Evolutionary conservation across 805 yeast genomes (phyloP).

Genomic region (Monosporozyma servazzii): DNA sequence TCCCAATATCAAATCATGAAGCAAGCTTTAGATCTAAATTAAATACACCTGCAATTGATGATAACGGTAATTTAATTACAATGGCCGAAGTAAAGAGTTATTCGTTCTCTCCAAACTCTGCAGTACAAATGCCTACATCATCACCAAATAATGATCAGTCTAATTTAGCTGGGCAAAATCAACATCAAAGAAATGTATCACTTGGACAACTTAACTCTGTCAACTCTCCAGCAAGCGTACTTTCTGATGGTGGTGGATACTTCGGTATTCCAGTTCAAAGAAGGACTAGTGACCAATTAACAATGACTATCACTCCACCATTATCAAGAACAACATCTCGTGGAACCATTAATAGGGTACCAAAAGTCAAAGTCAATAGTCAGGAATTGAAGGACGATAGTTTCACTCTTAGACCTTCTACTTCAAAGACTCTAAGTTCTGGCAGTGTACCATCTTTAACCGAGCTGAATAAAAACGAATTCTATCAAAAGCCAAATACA

Average conservation of each 20-base stretch:
- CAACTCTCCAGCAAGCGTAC: slow-evolving; percentile 20
- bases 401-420: not conserved
- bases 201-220: slow-evolving; percentile 8
- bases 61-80: slow-evolving; percentile 30
- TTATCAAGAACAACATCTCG: slow-evolving; percentile 14
- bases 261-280: slow-evolving; percentile 28
- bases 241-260: slow-evolving; percentile 27
- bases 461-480: slow-evolving; percentile 1
- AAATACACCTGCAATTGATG: slow-evolving; percentile 32
- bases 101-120: slow-evolving; percentile 1
- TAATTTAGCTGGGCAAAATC: not conserved
- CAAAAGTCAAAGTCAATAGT: slow-evolving; percentile 4
- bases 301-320: slow-evolving; percentile 4
- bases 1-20: slow-evolving; percentile 5
- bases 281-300: slow-evolving; percentile 7
- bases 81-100: slow-evolving; percentile 20
- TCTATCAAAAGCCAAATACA: slow-evolving; percentile 17
- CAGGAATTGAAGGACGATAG: slow-evolving; percentile 4
- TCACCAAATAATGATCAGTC: slow-evolving; percentile 7
- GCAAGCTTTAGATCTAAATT: slow-evolving; percentile 14
- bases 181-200: slow-evolving; percentile 18
- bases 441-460: slow-evolving; percentile 10
- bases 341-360: slow-evolving; percentile 7
- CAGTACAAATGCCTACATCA: not conserved
- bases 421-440: slow-evolving; percentile 11